These are phyloP conservation scores for Monilinia polystroma DNA, from an alignment of 2,329 filamentous ascomycete genomes.

Conservation along the genomic window DNA sequence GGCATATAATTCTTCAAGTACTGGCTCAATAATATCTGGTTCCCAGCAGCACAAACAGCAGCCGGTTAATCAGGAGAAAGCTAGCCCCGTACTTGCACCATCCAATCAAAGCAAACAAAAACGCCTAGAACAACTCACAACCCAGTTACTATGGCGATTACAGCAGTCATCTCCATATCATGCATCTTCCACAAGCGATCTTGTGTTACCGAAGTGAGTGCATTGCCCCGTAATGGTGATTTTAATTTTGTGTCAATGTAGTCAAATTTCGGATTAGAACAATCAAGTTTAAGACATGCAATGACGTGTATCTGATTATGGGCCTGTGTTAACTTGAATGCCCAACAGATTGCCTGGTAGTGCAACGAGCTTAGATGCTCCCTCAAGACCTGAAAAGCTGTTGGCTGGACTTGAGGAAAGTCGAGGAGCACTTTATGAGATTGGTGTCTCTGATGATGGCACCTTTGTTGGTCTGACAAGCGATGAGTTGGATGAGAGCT, in stretches of 20 bases:
- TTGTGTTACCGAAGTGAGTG: slow-evolving; percentile 63
- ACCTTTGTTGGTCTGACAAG: slow-evolving; percentile 83
- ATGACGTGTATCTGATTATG: neutral
- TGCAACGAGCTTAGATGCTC: slow-evolving; percentile 47
- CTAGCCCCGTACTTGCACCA: slow-evolving; percentile 31
- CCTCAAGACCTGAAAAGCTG: slow-evolving; percentile 54
- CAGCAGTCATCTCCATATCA: slow-evolving; percentile 95
- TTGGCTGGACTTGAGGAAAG: slow-evolving; percentile 87
- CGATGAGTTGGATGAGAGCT: slow-evolving; percentile 89
- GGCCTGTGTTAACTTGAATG: slow-evolving; percentile 1
- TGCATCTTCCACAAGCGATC: slow-evolving; percentile 71
- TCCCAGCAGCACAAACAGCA: slow-evolving; percentile 36
- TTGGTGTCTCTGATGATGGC: slow-evolving; percentile 93
- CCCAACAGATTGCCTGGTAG: slow-evolving; percentile 59
- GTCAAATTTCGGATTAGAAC: neutral
- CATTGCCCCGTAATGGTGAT: neutral
- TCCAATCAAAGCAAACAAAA: slow-evolving; percentile 71
- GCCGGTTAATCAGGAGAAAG: slow-evolving; percentile 26
- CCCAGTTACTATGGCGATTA: slow-evolving; percentile 89
- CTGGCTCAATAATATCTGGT: slow-evolving; percentile 49
- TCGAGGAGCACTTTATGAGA: slow-evolving; percentile 90
- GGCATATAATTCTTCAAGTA: slow-evolving; percentile 70
- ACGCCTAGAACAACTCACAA: slow-evolving; percentile 86
- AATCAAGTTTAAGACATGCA: neutral
- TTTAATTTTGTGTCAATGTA: neutral